Conservation (phyloP, 1,284 basidiomycete species). For the Chalciporus sp. region DNA sequence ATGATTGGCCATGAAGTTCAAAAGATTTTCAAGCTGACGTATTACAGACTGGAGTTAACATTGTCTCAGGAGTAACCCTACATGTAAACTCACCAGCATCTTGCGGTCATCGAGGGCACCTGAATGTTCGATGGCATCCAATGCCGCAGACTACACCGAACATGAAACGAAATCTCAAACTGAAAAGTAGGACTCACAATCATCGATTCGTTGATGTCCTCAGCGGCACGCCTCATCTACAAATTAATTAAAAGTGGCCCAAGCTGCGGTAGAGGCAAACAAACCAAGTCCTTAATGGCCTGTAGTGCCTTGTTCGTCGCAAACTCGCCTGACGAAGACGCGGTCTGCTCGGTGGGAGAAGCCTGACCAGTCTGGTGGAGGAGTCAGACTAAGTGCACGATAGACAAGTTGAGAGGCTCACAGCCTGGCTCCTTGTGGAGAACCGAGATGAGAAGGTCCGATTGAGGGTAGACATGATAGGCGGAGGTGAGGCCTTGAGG, state of each 20-base stretch:
- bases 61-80: not conserved
- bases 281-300: conserved; percentile 36
- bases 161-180: not conserved
- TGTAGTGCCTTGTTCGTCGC: conserved; percentile 27
- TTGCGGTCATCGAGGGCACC: conserved; percentile 69
- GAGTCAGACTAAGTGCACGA: not conserved
- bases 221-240: conserved; percentile 31
- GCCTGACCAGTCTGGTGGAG: conserved; percentile 8
- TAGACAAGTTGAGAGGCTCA: conserved; percentile 12
- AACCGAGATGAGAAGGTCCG: conserved; percentile 35
- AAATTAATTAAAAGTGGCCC: not conserved
- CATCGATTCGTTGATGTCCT: conserved; percentile 34
- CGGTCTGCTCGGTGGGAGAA: conserved; percentile 20
- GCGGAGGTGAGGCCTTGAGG: not conserved
- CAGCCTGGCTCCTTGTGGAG: conserved; percentile 29
- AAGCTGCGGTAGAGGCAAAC: not conserved
- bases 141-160: conserved; percentile 44
- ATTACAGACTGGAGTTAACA: not conserved
- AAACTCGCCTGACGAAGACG: conserved; percentile 16
- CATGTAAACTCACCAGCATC: conserved; percentile 42
- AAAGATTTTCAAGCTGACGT: conserved; percentile 64
- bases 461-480: conserved; percentile 30
- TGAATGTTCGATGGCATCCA: conserved; percentile 59
- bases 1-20: conserved; percentile 63
- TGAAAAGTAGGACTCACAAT: conserved; percentile 17